phyloP scores from a whole-genome alignment of 306 rosid species.

The Vigna trinervia region DNA sequence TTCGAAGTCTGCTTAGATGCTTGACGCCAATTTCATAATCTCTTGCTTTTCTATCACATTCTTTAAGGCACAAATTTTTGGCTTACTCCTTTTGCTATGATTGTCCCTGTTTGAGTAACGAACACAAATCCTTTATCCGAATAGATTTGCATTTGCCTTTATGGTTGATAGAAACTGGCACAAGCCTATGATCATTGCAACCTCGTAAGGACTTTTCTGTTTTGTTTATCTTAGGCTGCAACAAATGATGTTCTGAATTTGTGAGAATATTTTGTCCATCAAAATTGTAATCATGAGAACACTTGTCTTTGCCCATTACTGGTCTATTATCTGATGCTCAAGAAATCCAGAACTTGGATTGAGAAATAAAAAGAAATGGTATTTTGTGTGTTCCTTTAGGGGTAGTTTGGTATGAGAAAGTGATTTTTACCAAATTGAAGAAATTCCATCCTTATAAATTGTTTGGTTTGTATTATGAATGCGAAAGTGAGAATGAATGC shows the following conservation, averaged over 20 bases:
- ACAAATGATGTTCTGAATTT: constrained; percentile 1
- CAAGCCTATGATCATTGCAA: not conserved
- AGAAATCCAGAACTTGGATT: constrained; percentile 26
- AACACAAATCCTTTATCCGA: not conserved
- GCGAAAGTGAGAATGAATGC: constrained; percentile 6
- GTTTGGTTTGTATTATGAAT: constrained; percentile 16
- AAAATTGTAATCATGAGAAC: not conserved
- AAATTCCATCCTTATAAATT: constrained; percentile 15
- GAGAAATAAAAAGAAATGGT: not conserved
- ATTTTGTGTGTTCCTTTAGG: not conserved
- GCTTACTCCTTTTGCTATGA: not conserved
- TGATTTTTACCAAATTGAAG: constrained; percentile 37
- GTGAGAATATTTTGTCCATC: not conserved
- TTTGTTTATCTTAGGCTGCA: constrained; percentile 3
- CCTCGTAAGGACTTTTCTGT: not conserved
- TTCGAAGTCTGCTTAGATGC: constrained; percentile 3
- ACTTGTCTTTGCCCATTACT: constrained; percentile 13
- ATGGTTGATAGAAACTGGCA: constrained; percentile 1
- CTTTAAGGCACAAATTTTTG: not conserved
- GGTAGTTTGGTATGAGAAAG: constrained; percentile 34
- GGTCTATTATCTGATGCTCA: constrained; percentile 2
- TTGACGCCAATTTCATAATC: not conserved
- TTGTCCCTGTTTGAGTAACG: not conserved
- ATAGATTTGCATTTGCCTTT: constrained; percentile 10
- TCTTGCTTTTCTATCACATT: not conserved